Evolutionary conservation across 108 stramenopile species (phyloP).

Genomic region (Skeletonema menzelii): DNA sequence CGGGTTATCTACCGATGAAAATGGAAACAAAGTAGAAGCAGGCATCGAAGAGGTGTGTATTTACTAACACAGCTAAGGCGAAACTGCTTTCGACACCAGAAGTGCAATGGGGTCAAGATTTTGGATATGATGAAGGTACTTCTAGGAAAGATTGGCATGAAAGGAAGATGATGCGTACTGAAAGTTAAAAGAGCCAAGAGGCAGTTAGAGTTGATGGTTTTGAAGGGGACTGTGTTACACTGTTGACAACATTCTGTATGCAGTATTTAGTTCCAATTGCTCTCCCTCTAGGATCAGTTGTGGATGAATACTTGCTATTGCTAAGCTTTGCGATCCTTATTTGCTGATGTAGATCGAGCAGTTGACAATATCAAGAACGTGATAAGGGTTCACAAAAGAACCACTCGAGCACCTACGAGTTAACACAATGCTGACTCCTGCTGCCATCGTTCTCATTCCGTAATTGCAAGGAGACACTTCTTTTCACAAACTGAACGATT

Average conservation of each 20-base stretch:
- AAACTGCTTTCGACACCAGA: slow-evolving; percentile 56
- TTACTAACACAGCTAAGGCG: slow-evolving; percentile 43
- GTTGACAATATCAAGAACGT: slow-evolving; percentile 9
- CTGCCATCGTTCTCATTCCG: no score
- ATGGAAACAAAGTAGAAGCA: slow-evolving; percentile 29
- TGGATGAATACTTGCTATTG: neutral
- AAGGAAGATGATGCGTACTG: slow-evolving; percentile 88
- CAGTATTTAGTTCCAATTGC: no score
- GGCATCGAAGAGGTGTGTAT: slow-evolving; percentile 91
- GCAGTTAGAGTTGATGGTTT: slow-evolving; percentile 68
- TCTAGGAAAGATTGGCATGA: slow-evolving; percentile 91
- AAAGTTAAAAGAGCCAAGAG: slow-evolving; percentile 66
- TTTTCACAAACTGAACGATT: neutral
- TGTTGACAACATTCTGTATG: slow-evolving; percentile 19
- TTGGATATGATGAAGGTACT: slow-evolving; percentile 67
- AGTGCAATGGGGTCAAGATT: slow-evolving; percentile 62
- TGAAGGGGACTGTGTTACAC: slow-evolving; percentile 56
- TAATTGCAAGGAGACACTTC: neutral
- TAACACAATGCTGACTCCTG: no score
- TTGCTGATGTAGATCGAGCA: slow-evolving; percentile 5
- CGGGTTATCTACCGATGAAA: slow-evolving; percentile 51
- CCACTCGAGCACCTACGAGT: no score
- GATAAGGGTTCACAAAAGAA: neutral
- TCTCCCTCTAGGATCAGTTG: no score
- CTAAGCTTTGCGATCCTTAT: slow-evolving; percentile 2